Evolutionary conservation across 1,139 yeast species (phyloP).

Genomic region (Pneumocystis jirovecii): DNA sequence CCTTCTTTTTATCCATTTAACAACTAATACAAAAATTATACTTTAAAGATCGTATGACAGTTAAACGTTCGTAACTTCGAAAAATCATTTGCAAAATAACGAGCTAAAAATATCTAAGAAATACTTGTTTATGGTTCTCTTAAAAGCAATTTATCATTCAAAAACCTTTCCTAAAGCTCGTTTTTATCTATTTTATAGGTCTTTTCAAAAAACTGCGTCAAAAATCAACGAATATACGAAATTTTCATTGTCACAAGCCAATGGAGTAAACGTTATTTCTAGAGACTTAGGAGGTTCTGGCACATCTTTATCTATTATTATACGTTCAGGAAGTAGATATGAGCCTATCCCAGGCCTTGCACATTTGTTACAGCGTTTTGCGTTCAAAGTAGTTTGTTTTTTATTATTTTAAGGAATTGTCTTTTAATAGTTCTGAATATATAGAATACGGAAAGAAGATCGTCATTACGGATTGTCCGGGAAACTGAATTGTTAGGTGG

Average conservation of each 20-base stretch:
- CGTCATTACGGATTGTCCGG: constrained; percentile 85
- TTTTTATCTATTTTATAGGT: not conserved
- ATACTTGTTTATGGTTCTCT: not conserved
- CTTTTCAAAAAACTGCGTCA: not conserved
- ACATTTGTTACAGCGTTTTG: constrained; percentile 71
- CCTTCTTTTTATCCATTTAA: not conserved
- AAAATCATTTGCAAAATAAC: not conserved
- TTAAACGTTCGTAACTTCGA: not conserved
- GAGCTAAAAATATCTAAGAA: not conserved
- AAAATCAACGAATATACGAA: not conserved
- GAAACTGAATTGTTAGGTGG: constrained; percentile 94
- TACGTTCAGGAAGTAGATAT: constrained; percentile 77
- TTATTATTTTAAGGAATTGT: not conserved
- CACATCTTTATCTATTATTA: constrained; percentile 62
- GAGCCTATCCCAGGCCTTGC: constrained; percentile 67
- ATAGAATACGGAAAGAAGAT: constrained; percentile 61
- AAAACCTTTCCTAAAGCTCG: not conserved
- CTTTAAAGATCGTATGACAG: not conserved
- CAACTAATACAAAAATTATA: not conserved
- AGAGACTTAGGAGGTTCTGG: constrained; percentile 38
- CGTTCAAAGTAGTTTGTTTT: constrained; percentile 32
- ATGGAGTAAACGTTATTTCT: constrained; percentile 31
- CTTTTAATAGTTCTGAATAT: not conserved
- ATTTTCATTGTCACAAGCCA: constrained; percentile 8
- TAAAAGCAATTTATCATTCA: not conserved